Base-by-base conservation (phyloP, 2,329 filamentous ascomycete genomes). In the Aspergillus transmontanensis region DNA sequence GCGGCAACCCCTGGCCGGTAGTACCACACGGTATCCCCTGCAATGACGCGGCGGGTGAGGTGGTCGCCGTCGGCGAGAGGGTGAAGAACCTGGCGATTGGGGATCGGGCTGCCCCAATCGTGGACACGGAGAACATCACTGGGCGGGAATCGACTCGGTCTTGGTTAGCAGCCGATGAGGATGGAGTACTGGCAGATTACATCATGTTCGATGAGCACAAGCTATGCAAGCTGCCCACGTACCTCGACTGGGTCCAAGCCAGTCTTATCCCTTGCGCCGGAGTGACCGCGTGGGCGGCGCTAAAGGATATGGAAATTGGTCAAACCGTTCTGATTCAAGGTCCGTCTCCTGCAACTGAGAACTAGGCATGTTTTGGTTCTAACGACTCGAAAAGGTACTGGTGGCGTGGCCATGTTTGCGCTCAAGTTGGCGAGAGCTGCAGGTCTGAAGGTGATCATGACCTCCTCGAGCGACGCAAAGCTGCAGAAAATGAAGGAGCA, bases 281-380 rank as follows among this genome's bases (percentile, higher is more conserved):
- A 0, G 72, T 78, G 0, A 83, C 81, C 0, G 81, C 82, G 1
- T 83, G 81, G 79, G 72, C 75, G 53, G 79, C 80, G 0, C 64
- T 82, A n/a, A 80, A 78, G 64, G 79, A 74, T 1, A 67, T 75
- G 12, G 67, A 64, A 0, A 75, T 80, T 21, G 79, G 80, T 1
- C 67, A 79, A 62, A 81, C 70, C 2, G 77, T 83, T 21, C 68
- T 83, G 23, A 80, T 83, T 45, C 81, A 83, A 75, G 80, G 78
- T 76, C 64, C 59, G 65, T 66, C 6, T 23, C 7, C 16, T 30
- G 4, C 21, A 23, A 23, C 39, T 30, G 30, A 14, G 21, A 12
- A 23, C 4, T 21, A 23, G 10, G 19, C 11, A 21, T 28, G 5
- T 6, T 7, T 19, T 34, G 2, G 1, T 50, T 54, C 32, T 65